Base-by-base conservation (phyloP, 352 stramenopile genomes). In the Phytopythium boreale region DNA sequence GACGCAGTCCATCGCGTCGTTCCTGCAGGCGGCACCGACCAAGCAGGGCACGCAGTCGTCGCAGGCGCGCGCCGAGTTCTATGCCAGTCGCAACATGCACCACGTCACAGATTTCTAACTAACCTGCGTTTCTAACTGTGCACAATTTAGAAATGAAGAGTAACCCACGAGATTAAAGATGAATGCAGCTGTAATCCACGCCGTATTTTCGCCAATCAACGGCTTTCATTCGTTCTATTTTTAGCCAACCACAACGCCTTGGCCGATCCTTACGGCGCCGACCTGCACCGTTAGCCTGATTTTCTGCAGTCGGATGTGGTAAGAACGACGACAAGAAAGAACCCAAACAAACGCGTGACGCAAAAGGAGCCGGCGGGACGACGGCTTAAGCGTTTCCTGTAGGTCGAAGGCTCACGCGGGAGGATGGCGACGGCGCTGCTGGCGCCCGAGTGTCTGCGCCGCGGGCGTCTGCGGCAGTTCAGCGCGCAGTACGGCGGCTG, bases 1-100 rank as follows among this genome's bases (percentile, higher is more conserved):
- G 0, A 93, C 87, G 8, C 84, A 91, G 63, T 88, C 83, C 22
- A 95, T 95, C 69, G 82, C 81, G 46, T 91, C 87, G 27, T 95
- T 95, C 65, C 72, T 95, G 36, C 68, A 79, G 50, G 64, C 76
- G 10, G 53, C 69, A 4, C 73, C 74, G n/a, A 49, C 56, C 11
- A 82, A 79, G 36, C 9, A 53, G 4, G 63, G 59, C 36, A 52
- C 71, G 9, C 44, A 52, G 2, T 60, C 70, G 17, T n/a, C n/a
- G n/a, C n/a, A n/a, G n/a, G n/a, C n/a, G n/a, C 76, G 84, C 11
- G 58, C 80, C 29, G 70, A 69, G 15, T 92, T 86, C 61, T 92
- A 90, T 59, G 64, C 64, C 9, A 68, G 85, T 27, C 66, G 82
- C 29, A 72, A 80, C 41, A 67, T 92, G 53, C 69, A 90, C 22